phyloP scores from a whole-genome alignment of 169 alveolate species.

The Sarcocystis neurona region DNA sequence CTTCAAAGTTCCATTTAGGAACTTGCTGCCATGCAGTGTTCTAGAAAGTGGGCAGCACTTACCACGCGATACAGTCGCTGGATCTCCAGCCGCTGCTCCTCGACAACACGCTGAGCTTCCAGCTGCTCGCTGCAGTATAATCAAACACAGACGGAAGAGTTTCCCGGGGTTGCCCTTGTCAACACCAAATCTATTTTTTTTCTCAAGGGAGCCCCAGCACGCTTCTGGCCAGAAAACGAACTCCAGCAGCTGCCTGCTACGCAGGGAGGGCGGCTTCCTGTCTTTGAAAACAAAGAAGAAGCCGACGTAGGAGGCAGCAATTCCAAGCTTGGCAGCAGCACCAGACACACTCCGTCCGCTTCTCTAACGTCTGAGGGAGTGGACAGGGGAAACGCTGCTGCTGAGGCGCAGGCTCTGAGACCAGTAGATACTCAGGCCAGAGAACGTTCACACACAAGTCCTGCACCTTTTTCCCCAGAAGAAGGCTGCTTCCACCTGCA shows the following conservation, averaged over 20 bases:
- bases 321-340: background rate
- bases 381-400: too few relatives aligned
- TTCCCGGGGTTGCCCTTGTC: background rate
- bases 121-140: conserved; percentile 5
- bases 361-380: too few relatives aligned
- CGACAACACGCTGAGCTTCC: conserved; percentile 40
- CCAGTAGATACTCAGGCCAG: background rate
- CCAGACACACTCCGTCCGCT: too few relatives aligned
- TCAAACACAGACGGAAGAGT: background rate
- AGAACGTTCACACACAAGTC: background rate
- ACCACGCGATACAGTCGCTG: conserved; percentile 44
- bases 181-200: background rate
- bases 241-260: background rate
- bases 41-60: background rate
- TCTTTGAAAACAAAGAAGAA: background rate
- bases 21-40: background rate
- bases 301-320: background rate
- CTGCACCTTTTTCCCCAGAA: background rate
- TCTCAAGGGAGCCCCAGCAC: background rate
- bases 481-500: background rate
- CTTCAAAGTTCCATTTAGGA: too few relatives aligned
- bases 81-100: conserved; percentile 54
- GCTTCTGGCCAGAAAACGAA: background rate
- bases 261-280: background rate
- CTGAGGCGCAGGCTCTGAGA: too few relatives aligned